Conservation (phyloP, 768 basidiomycete species). For the Auriscalpium vulgare region DNA sequence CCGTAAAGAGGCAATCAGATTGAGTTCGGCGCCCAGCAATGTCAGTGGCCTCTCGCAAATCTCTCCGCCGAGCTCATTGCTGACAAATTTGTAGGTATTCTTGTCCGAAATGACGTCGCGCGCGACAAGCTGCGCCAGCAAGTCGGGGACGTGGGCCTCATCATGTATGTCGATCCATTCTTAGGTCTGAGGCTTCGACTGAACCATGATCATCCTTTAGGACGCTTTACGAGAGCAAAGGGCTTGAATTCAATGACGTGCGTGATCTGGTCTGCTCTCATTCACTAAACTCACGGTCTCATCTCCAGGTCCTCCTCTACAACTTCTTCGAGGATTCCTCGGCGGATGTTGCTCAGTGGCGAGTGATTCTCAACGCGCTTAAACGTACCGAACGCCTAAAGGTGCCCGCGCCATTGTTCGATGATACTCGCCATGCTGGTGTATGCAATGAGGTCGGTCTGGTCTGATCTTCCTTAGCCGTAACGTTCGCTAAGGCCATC, state of each 20-base stretch:
- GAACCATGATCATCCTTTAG: slow-evolving; percentile 6
- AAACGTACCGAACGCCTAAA: slow-evolving; percentile 12
- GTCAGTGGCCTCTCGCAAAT: slow-evolving; percentile 24
- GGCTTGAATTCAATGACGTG: slow-evolving; percentile 61
- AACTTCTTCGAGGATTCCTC: slow-evolving; percentile 62
- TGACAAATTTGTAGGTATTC: slow-evolving; percentile 38
- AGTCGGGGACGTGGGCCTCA: slow-evolving; percentile 49
- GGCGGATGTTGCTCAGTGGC: slow-evolving; percentile 44
- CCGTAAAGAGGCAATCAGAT: background rate
- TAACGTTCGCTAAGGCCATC: background rate
- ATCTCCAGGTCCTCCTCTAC: slow-evolving; percentile 49
- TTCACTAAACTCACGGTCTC: too few relatives aligned
- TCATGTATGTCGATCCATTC: slow-evolving; percentile 37
- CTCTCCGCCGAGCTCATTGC: background rate
- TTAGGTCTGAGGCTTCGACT: background rate
- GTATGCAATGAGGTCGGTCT: slow-evolving; percentile 12
- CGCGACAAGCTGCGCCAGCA: slow-evolving; percentile 37
- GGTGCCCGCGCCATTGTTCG: slow-evolving; percentile 35
- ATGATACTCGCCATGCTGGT: slow-evolving; percentile 37
- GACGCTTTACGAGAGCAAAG: slow-evolving; percentile 59
- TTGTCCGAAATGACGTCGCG: slow-evolving; percentile 57
- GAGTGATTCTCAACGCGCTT: slow-evolving; percentile 39
- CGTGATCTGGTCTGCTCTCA: background rate
- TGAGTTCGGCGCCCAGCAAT: slow-evolving; percentile 48
- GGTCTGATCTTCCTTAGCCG: background rate